Evolutionary conservation across 1,139 yeast genomes (phyloP), one percentile per base, ranked within the genome.

Genomic region (Pichia sp.): DNA sequence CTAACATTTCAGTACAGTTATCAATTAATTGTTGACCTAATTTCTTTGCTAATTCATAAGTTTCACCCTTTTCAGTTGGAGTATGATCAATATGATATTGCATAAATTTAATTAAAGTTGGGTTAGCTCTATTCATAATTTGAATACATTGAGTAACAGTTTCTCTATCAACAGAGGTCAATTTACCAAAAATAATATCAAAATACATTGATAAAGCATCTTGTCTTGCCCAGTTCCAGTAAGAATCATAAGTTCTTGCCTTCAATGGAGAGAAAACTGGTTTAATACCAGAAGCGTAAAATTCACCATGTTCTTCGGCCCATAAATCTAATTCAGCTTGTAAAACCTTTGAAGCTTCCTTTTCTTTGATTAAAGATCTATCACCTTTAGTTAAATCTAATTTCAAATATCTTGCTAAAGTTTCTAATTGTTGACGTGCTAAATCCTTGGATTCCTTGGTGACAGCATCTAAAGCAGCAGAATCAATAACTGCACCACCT

Each of bases 141-240:
- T 89, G 89, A 61, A 92, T 90, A 68, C 98, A 95, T 66, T 90
- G 96, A 55, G 90, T 80, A 51, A 92, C 95, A 53, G 95, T 89
- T 71, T 92, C 97, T 66, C 98, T 82, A 65, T 92, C 97, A 55
- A 92, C 84, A 49, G 87, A 82, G 40, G 82, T 80, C 57, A 92
- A 76, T 55, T 87, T 83, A 62, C 98, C 98, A 66, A 92, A 94
- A 59, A 92, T 87, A 59, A 92, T 87, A 68, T 92, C 97, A 64
- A 79, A 92, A 71, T 87, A 92, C 89, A 92, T 84, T 43, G 90
- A 81, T 57, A 92, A 71, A 51, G 94, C 86, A 65, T 94, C 96
- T 72, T 92, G 98, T 69, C 97, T 86, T 39, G 97, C 97, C 98
- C 98, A 92, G 69, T 94, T 94, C 98, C 98, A 92, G 68, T 90